These are phyloP conservation scores for Sporothrix brasiliensis DNA, from an alignment of 2,329 filamentous ascomycete species.

Conservation along the genomic window DNA sequence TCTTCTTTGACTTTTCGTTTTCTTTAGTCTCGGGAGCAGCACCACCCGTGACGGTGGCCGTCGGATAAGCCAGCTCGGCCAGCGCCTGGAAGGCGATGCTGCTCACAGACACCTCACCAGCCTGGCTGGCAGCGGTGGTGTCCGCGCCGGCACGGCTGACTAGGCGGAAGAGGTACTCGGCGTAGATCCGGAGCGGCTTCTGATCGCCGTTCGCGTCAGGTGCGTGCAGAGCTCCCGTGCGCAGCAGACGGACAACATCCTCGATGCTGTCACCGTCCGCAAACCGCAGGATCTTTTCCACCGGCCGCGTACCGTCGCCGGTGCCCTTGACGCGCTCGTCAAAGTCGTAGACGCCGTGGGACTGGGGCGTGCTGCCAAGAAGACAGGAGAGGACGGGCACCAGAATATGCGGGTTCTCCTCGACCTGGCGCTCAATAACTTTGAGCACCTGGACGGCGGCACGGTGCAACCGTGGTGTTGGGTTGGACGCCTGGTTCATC, in stretches of 20 bases:
- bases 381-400: slow-evolving; percentile 65
- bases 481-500: slow-evolving; percentile 77
- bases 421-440: slow-evolving; percentile 66
- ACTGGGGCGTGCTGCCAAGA: slow-evolving; percentile 53
- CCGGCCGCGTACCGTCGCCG: slow-evolving; percentile 64
- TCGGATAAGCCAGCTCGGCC: slow-evolving; percentile 58
- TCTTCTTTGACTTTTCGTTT: slow-evolving; percentile 23
- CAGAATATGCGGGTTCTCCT: slow-evolving; percentile 62
- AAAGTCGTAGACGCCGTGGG: slow-evolving; percentile 74
- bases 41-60: slow-evolving; percentile 41
- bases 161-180: slow-evolving; percentile 58
- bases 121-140: slow-evolving; percentile 40
- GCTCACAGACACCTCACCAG: slow-evolving; percentile 45
- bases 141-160: slow-evolving; percentile 46
- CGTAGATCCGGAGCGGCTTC: slow-evolving; percentile 54
- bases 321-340: slow-evolving; percentile 73
- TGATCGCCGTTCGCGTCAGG: slow-evolving; percentile 45
- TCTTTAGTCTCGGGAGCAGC: not conserved
- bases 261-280: slow-evolving; percentile 61
- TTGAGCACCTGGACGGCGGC: slow-evolving; percentile 78
- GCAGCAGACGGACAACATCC: slow-evolving; percentile 53
- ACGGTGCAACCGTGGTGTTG: slow-evolving; percentile 77
- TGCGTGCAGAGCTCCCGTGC: slow-evolving; percentile 44
- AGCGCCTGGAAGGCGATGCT: slow-evolving; percentile 56
- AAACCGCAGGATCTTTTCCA: slow-evolving; percentile 71